Conservation (phyloP, 2,329 filamentous ascomycete species). For the Penicillium sp. region DNA sequence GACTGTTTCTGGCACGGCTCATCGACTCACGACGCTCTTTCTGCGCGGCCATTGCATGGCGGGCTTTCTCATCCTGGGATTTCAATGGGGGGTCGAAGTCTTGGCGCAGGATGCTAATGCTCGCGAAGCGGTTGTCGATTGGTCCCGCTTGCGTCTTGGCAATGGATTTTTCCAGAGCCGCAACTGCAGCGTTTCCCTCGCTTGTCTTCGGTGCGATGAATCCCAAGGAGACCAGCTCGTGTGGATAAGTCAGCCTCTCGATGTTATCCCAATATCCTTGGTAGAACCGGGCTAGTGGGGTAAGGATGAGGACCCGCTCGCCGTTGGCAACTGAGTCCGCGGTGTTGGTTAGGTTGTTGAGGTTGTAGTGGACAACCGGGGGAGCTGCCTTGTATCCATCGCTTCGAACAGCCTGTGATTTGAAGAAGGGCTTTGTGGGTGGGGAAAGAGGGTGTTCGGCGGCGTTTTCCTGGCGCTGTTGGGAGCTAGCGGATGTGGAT, state of each 20-base stretch:
- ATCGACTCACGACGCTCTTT: slow-evolving; percentile 83
- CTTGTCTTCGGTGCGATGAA: slow-evolving; percentile 95
- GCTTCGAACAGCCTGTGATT: slow-evolving; percentile 51
- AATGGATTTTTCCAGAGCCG: slow-evolving; percentile 79
- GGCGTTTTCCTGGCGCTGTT: slow-evolving; percentile 54
- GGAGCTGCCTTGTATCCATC: slow-evolving; percentile 62
- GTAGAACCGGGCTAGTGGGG: slow-evolving; percentile 91
- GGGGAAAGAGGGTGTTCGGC: slow-evolving; percentile 70
- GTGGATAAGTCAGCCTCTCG: slow-evolving; percentile 77
- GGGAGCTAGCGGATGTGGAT: slow-evolving; percentile 46
- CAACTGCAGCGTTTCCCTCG: slow-evolving; percentile 84
- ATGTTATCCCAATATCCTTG: slow-evolving; percentile 95
- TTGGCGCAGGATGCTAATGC: slow-evolving; percentile 89
- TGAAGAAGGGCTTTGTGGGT: slow-evolving; percentile 71
- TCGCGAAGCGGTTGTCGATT: slow-evolving; percentile 80
- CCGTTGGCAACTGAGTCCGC: slow-evolving; percentile 70
- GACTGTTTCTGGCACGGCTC: slow-evolving; percentile 88
- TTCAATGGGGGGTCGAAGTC: slow-evolving; percentile 81
- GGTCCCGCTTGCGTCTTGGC: slow-evolving; percentile 80
- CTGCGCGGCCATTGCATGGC: slow-evolving; percentile 89
- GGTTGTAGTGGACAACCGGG: slow-evolving; percentile 86
- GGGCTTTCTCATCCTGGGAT: slow-evolving; percentile 81
- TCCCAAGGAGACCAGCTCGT: slow-evolving; percentile 88
- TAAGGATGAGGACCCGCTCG: slow-evolving; percentile 87
- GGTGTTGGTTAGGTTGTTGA: slow-evolving; percentile 91